Evolutionary conservation across 73 alveolate genomes (phyloP).

Genomic region (Symbiodinium pilosum): DNA sequence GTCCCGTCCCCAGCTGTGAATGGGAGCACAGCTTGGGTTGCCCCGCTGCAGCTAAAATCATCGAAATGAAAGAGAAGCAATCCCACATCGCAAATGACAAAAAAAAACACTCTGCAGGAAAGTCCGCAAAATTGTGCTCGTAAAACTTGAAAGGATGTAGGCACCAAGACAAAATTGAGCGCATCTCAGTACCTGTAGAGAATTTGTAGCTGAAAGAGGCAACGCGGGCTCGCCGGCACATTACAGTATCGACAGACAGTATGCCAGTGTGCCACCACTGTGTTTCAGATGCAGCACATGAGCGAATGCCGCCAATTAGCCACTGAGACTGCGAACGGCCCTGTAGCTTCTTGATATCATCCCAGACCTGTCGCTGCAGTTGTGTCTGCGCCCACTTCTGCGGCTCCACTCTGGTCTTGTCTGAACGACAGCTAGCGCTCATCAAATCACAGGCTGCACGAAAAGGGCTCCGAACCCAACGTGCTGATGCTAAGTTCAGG

Average conservation of each 20-base stretch:
- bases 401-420: neutral
- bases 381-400: conserved; percentile 4
- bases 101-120: neutral
- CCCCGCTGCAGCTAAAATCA: neutral
- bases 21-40: neutral
- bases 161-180: neutral
- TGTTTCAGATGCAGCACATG: neutral
- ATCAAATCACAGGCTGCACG: neutral
- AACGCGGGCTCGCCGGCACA: neutral
- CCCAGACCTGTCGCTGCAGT: neutral
- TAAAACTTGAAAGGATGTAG: too few species aligned
- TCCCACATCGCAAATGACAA: neutral
- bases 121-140: neutral
- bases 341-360: neutral
- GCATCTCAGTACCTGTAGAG: neutral
- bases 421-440: neutral
- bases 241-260: neutral
- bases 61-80: too few species aligned
- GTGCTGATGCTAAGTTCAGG: neutral
- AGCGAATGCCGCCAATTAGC: too few species aligned
- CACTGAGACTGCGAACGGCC: neutral
- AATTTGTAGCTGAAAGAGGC: neutral
- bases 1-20: neutral
- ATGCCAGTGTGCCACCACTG: neutral
- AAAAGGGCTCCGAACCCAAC: neutral